Base-by-base conservation (phyloP, 306 rosid genomes). In the Astragalus membranaceus region DNA sequence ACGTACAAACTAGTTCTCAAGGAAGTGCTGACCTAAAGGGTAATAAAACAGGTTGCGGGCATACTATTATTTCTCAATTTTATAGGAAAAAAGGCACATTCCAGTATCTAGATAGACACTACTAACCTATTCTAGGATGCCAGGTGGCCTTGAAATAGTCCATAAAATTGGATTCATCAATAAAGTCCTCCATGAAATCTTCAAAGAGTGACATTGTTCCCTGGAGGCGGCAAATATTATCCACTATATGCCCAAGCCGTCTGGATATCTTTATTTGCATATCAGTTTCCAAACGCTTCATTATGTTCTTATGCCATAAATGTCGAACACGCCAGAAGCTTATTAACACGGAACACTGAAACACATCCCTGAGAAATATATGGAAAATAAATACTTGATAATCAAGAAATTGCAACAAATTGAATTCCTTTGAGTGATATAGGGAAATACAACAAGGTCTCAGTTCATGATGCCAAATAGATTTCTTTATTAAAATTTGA, bases 121-220 rank as follows among this genome's bases (percentile, higher is more conserved):
- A 81, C 95, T 57, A 60, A 90, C 98, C 93, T 75, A 85, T 70
- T 82, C 92, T 87, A 12, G 97, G 93, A 85, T 78, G 76, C 98
- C 97, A 90, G 12, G 86, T 84, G 37, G 97, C 88, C 91, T 82
- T 90, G 76, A 88, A 90, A 83, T 93, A 93, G 74, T 93, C 93
- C 88, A 85, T 68, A 68, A 90, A 93, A 42, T 84, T 81, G 55
- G 85, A 71, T 55, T 88, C 87, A 48, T 92, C 92, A 57, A 88
- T 60, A 64, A 88, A 82, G 76, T 93, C 94, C 74, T 87, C 84
- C 75, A 85, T 73, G 60, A 93, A 81, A 81, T 81, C 88, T 79
- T 84, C 96, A 80, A 86, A 87, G 73, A 88, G 86, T 62, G 73
- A 57, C 60, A 78, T 26, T 0, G 73, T 74, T 72, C 84, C 98